These are phyloP conservation scores for Trichosanthes truncata DNA, from an alignment of 306 rosid genomes.

Conservation along the genomic window DNA sequence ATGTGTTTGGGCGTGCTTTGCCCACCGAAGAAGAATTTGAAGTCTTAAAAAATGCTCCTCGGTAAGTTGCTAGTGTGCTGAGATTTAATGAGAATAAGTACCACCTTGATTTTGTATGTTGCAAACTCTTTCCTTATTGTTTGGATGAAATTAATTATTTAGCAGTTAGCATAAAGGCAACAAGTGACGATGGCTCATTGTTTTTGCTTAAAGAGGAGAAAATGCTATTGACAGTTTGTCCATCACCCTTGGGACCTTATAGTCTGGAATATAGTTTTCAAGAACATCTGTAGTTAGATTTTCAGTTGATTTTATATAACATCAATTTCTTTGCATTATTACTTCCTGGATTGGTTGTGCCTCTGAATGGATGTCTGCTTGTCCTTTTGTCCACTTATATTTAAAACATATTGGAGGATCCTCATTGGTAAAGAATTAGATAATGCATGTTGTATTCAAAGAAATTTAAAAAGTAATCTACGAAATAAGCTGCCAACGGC, in stretches of 20 bases:
- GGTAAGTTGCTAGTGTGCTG: slow-evolving; percentile 30
- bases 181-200: neutral
- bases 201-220: neutral
- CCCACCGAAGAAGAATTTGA: slow-evolving; percentile 91
- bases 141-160: neutral
- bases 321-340: neutral
- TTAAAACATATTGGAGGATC: neutral
- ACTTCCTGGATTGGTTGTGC: neutral
- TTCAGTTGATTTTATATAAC: neutral
- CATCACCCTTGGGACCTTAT: neutral
- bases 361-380: neutral
- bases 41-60: slow-evolving; percentile 82
- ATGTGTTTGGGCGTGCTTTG: slow-evolving; percentile 84
- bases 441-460: neutral
- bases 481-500: neutral
- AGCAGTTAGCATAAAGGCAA: neutral
- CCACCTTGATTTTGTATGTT: neutral
- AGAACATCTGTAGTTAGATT: neutral
- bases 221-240: neutral
- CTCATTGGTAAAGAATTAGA: neutral
- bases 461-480: neutral
- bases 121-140: neutral
- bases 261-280: neutral
- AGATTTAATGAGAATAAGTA: neutral
- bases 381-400: neutral